Base-by-base conservation (phyloP, 352 stramenopile species). In the Pythium dissimile region DNA sequence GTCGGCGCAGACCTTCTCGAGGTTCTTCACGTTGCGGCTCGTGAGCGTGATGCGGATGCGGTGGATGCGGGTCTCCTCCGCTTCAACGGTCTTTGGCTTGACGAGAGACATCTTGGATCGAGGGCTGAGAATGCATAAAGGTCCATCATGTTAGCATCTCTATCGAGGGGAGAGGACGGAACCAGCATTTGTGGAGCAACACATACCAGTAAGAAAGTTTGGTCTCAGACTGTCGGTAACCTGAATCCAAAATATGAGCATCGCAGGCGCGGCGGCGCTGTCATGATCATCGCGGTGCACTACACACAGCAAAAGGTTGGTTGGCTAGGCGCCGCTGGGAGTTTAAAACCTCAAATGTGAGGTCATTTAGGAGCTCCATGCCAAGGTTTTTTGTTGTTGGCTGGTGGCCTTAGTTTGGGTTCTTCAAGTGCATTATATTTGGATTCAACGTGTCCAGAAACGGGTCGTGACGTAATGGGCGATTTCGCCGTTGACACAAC, bases 41-140 rank as follows among this genome's bases (percentile, higher is more conserved):
- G 97, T 98, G 55, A 99, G 88, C 66, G 97, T 99, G 85, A 99
- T 99, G 66, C 97, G 94, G 79, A 99, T 99, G 73, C 96, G 92
- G 81, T 97, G 91, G 64, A 98, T 95, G 67, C 78, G 80, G 58
- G 78, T 84, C 64, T 94, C 82, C 57, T 94, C 86, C 63, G 71
- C 78, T 61, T 93, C 84, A 63, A 94, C 80, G 68, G 77, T 88
- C 77, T 91, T 91, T 39, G 80, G 79, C 81, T 94, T 94, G 61
- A 90, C 77, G 69, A 88, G 73, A 64, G 84, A 94, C 84, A 94
- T 94, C 67, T 63, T 92, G 84, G 81, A 94, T 94, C 83, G 80
- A 94, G 84, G 84, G 82, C 80, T 91, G 54, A 24, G 16, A 5
- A 16, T 3, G 5, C 45, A 52, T 15, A 5, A 12, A 18, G 2